Percentiles rank a stretch among this genome's conserved stretches.
Conservation (phyloP, 208 protist species). For the Acanthamoeba divionensis region DNA sequence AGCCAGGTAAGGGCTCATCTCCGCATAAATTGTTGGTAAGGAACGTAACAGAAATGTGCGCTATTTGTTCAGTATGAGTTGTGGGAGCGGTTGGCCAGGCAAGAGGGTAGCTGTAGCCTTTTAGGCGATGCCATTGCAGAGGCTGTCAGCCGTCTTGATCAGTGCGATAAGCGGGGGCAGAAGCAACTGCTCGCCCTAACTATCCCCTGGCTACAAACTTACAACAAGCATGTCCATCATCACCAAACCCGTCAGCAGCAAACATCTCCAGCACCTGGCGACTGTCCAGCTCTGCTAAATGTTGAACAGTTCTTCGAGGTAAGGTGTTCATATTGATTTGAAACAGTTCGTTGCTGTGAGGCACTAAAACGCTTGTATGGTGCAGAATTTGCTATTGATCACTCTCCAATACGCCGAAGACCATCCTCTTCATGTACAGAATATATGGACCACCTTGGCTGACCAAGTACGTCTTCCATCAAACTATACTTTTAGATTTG, state of each 20-base stretch:
- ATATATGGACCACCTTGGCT: conserved; percentile 9
- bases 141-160: not conserved
- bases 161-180: not conserved
- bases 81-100: not conserved
- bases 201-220: not conserved
- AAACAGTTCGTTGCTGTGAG: no score
- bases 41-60: no score
- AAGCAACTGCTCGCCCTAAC: not conserved
- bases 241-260: no score
- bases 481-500: not conserved
- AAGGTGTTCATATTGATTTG: no score
- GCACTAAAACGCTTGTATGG: no score
- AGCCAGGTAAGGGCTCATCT: not conserved
- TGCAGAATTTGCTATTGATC: conserved; percentile 26
- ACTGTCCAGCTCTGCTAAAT: no score
- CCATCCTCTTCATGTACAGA: conserved; percentile 2
- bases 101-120: not conserved
- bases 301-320: no score
- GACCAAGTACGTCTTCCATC: not conserved
- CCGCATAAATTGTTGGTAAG: not conserved
- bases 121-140: not conserved
- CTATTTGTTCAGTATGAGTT: conserved; percentile 8
- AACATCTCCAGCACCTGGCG: no score
- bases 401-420: conserved; percentile 38
- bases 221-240: not conserved